A percentile compares a stretch with the other conserved stretches of the same genome.
Conservation (phyloP, 2,329 filamentous ascomycete species). For the Fusarium devonianum region DNA sequence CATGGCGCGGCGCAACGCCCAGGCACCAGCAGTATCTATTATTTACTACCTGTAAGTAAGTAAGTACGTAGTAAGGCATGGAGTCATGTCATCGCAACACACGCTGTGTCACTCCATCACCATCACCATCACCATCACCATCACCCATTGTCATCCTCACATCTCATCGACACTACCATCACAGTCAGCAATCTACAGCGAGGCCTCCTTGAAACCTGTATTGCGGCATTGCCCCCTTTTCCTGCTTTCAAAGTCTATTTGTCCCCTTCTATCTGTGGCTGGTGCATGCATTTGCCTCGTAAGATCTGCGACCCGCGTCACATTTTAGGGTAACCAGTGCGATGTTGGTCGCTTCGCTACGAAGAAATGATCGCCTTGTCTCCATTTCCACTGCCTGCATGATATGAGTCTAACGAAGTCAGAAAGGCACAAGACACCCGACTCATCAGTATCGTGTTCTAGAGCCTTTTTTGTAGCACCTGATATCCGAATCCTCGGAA, state of each 20-base stretch:
- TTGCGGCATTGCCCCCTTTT: slow-evolving; percentile 13
- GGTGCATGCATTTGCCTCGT: slow-evolving; percentile 25
- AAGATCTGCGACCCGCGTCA: slow-evolving; percentile 34
- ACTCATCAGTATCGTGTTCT: slow-evolving; percentile 23
- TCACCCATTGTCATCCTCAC: slow-evolving; percentile 15
- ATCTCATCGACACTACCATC: slow-evolving; percentile 14
- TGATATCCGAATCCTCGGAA: slow-evolving; percentile 15
- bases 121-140: slow-evolving; percentile 4
- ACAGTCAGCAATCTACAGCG: slow-evolving; percentile 17
- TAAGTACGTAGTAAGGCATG: too few relatives aligned
- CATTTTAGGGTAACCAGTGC: slow-evolving; percentile 16
- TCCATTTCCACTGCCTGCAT: not conserved
- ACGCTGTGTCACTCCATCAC: slow-evolving; percentile 14
- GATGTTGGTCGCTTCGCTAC: slow-evolving; percentile 19
- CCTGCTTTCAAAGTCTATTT: slow-evolving; percentile 23
- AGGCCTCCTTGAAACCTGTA: slow-evolving; percentile 3
- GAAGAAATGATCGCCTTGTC: slow-evolving; percentile 11
- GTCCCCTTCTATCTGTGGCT: slow-evolving; percentile 22
- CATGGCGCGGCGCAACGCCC: not conserved
- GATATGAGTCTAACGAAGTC: slow-evolving; percentile 10
- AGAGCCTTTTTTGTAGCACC: slow-evolving; percentile 19
- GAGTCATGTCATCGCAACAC: slow-evolving; percentile 5
- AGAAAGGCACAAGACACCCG: slow-evolving; percentile 9
- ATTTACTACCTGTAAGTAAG: too few relatives aligned
- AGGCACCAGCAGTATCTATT: slow-evolving; percentile 13